Base-by-base conservation (phyloP, 148 eudicot genomes). In the Tetragonia tetragonoides region DNA sequence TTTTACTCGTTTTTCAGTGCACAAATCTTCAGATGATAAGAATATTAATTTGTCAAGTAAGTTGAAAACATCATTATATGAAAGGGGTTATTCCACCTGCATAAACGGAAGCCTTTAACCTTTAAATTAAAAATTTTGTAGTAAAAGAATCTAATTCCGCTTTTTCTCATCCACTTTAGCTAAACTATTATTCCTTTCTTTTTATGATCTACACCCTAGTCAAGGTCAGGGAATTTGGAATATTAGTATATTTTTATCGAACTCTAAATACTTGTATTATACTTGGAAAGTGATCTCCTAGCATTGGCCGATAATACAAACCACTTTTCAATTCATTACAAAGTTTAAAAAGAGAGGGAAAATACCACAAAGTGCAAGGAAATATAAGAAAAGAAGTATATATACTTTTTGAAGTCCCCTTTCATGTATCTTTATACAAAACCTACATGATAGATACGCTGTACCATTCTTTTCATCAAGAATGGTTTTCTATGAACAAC, bases 81-180 rank as follows among this genome's bases (percentile, higher is more conserved):
- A 72, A 54, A 53, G 40, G 15, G 23, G 53, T 53, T 49, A 15
- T 23, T 51, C 23, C 61, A 51, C 42, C 61, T 49, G 53, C 53
- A 49, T 49, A 49, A 8, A 14, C 14, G 53, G 10, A 49, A 49
- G 53, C 7, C 63, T 73, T 79, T 37, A 57, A 38, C 46, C 81
- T 61, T 78, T 65, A 56, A 46, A 8, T 34, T 66, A 39, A 41
- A 24, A 54, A 34, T 46, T 42, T 63, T 37, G 67, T 72, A 74
- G 83, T 75, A 37, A 61, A 2, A 63, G 83, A 75, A 80, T 75
- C 83, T 75, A 70, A 75, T 80, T 80, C 83, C 17, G 64, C 78
- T 80, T 75, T 75, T 59, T 44, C 3, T 49, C 23, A 56, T 4
- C 41, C 20, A 61, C 83, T 80, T 80, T 80, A 57, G 37, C 65